A percentile compares a stretch with the other conserved stretches of the same genome.
Evolutionary conservation across 148 eudicot species (phyloP).

Genomic region (Beta vulgaris): DNA sequence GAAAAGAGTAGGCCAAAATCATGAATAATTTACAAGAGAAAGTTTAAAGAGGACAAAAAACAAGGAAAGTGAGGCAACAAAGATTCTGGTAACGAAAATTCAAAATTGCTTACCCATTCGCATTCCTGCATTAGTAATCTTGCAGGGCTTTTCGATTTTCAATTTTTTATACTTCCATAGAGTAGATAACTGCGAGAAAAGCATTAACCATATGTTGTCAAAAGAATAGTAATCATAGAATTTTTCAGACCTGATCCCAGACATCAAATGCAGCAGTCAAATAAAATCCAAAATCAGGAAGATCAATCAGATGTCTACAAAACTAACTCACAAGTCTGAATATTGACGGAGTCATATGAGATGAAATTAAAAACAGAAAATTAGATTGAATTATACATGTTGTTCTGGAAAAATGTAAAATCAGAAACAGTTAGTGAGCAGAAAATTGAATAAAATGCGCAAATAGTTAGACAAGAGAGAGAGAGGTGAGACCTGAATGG

Average conservation of each 20-base stretch:
- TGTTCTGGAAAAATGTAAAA: background rate
- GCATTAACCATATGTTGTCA: too few species aligned
- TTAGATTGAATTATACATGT: background rate
- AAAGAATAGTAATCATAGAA: too few species aligned
- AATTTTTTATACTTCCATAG: conserved; percentile 38
- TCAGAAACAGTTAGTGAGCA: background rate
- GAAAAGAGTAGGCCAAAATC: background rate
- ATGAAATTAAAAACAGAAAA: background rate
- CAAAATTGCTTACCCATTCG: conserved; percentile 24
- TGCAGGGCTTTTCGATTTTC: conserved; percentile 31
- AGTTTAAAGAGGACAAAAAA: background rate
- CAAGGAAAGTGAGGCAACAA: background rate
- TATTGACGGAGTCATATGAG: too few species aligned
- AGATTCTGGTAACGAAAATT: background rate
- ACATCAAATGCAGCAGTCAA: too few species aligned
- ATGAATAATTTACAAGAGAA: background rate
- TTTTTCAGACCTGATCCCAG: too few species aligned
- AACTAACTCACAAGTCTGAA: too few species aligned
- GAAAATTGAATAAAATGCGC: background rate
- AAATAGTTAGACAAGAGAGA: background rate
- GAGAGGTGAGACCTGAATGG: conserved; percentile 41
- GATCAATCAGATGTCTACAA: too few species aligned
- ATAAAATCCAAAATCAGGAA: too few species aligned
- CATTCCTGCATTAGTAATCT: conserved; percentile 1
- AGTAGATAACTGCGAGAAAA: conserved; percentile 36